Conservation (phyloP, 2,329 filamentous ascomycete genomes). For the Ophiosphaerella korrae region DNA sequence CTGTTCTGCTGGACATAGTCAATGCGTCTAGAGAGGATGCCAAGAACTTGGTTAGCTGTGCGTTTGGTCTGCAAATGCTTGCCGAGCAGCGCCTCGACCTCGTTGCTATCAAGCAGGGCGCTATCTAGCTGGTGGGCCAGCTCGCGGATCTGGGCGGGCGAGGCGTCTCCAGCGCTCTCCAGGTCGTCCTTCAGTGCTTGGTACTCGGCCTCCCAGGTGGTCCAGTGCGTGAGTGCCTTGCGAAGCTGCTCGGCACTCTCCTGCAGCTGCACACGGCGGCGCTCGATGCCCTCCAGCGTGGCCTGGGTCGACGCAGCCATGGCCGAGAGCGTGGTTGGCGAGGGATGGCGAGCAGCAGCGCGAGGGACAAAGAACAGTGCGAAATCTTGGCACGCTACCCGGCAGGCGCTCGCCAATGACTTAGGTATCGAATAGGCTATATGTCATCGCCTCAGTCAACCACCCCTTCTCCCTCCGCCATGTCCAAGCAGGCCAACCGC, state of each 20-base stretch:
- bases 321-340: constrained; percentile 3
- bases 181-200: constrained; percentile 87
- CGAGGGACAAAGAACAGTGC: constrained; percentile 3
- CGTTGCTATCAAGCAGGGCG: constrained; percentile 66
- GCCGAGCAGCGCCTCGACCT: constrained; percentile 62
- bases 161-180: constrained; percentile 45
- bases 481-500: constrained; percentile 42
- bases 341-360: constrained; percentile 6
- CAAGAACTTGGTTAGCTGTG: constrained; percentile 66
- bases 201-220: constrained; percentile 89
- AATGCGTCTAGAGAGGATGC: constrained; percentile 73
- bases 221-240: constrained; percentile 83
- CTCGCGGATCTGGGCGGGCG: constrained; percentile 36
- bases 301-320: constrained; percentile 47
- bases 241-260: constrained; percentile 74
- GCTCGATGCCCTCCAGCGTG: constrained; percentile 71
- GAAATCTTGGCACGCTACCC: constrained; percentile 3
- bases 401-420: too few species aligned
- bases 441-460: too few species aligned
- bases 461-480: constrained; percentile 22
- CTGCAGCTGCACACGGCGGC: constrained; percentile 75
- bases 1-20: constrained; percentile 91
- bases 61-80: constrained; percentile 53
- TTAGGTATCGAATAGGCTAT: too few species aligned
- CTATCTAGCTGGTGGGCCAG: constrained; percentile 66